phyloP scores from a whole-genome alignment of 129 eudicot species.

The Mikania micrantha region DNA sequence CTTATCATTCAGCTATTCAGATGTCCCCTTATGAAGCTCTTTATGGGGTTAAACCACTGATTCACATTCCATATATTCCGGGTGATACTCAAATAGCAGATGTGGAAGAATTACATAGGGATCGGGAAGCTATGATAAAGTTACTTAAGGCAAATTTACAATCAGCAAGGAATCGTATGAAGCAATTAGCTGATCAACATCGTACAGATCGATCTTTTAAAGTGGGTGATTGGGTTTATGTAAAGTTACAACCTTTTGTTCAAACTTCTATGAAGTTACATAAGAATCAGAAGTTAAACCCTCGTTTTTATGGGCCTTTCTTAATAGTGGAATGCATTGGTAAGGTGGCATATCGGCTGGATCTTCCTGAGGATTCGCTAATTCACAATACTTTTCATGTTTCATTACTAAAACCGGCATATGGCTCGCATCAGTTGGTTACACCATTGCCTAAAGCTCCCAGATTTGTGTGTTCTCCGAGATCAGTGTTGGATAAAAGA shows the following conservation, averaged over 20 bases:
- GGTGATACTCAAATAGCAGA: not conserved
- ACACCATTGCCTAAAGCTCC: too few species aligned
- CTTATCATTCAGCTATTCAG: not conserved
- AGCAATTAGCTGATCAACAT: not conserved
- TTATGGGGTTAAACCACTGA: not conserved
- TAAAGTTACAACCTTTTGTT: not conserved
- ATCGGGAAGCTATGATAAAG: not conserved
- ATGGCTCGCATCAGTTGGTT: too few species aligned
- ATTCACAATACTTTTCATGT: too few species aligned
- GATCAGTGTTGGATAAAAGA: too few species aligned
- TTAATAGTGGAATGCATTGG: too few species aligned
- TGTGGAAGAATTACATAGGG: not conserved
- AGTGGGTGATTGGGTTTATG: not conserved
- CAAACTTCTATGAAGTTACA: too few species aligned
- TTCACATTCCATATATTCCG: not conserved
- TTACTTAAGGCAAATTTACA: not conserved
- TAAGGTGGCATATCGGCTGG: too few species aligned
- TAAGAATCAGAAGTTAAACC: too few species aligned
- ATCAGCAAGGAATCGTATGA: not conserved
- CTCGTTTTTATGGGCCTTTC: too few species aligned
- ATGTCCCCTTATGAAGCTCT: not conserved
- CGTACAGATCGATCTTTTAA: not conserved
- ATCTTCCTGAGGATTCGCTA: too few species aligned
- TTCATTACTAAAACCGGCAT: too few species aligned
- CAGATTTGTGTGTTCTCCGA: too few species aligned